Conservation (phyloP, 495 filamentous ascomycete species). For the Alectoria sarmentosa region DNA sequence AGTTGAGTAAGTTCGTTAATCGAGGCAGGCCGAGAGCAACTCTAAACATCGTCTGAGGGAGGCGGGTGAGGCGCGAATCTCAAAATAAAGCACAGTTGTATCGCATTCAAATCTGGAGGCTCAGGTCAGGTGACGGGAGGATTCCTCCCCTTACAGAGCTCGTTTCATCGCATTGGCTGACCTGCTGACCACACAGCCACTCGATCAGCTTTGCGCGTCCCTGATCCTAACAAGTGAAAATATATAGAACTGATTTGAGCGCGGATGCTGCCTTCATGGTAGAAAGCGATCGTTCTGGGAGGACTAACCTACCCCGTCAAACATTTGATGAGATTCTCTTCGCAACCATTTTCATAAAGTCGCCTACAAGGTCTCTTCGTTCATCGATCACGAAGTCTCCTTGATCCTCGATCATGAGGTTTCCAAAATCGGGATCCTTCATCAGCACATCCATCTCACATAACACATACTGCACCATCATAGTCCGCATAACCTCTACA, state of each 20-base stretch:
- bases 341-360: slow-evolving; percentile 25
- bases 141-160: background rate
- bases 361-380: slow-evolving; percentile 21
- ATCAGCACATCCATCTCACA: slow-evolving; percentile 31
- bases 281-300: no score
- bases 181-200: background rate
- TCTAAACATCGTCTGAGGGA: no score
- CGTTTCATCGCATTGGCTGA: background rate
- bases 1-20: no score
- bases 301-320: background rate
- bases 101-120: background rate
- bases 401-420: slow-evolving; percentile 25
- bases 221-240: no score
- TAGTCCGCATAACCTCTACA: slow-evolving; percentile 24
- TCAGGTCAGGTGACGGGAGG: background rate
- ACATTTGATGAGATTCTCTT: slow-evolving; percentile 23
- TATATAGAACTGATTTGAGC: no score
- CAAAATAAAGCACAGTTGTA: background rate
- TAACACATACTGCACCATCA: slow-evolving; percentile 28
- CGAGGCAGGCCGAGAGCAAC: no score
- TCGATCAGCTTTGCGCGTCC: background rate
- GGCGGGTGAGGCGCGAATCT: no score
- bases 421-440: slow-evolving; percentile 26
- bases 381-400: no score
- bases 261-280: background rate